Evolutionary conservation across 495 filamentous ascomycete genomes (phyloP).

Genomic region (Parathielavia hyrcaniae): DNA sequence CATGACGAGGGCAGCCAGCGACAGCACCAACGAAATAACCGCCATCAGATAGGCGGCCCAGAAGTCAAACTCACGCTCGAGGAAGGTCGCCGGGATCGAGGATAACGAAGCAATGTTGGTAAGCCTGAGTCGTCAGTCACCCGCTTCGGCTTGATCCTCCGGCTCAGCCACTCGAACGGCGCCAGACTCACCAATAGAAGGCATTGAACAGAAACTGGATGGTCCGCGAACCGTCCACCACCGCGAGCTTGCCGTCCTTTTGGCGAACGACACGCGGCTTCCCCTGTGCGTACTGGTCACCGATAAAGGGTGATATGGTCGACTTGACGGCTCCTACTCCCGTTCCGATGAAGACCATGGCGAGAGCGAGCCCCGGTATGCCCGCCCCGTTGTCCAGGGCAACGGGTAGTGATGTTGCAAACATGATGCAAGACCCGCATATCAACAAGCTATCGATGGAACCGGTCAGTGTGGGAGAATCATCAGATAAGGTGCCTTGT

Average conservation of each 20-base stretch:
- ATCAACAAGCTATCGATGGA: slow-evolving; percentile 31
- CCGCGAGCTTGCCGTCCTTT: slow-evolving; percentile 37
- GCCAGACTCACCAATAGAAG: slow-evolving; percentile 43
- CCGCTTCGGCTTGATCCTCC: background rate
- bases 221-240: slow-evolving; percentile 41
- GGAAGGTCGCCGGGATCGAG: slow-evolving; percentile 40
- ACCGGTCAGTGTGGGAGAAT: slow-evolving; percentile 24
- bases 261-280: slow-evolving; percentile 31
- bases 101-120: slow-evolving; percentile 47
- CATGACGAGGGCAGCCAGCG: slow-evolving; percentile 9
- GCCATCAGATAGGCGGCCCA: slow-evolving; percentile 45
- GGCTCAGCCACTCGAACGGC: background rate
- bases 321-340: slow-evolving; percentile 50
- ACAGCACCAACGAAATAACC: slow-evolving; percentile 33
- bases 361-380: slow-evolving; percentile 34
- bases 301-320: slow-evolving; percentile 45
- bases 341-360: slow-evolving; percentile 45
- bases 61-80: slow-evolving; percentile 45
- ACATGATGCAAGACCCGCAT: slow-evolving; percentile 44
- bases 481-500: background rate
- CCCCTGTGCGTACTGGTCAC: slow-evolving; percentile 42
- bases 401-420: slow-evolving; percentile 45
- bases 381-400: slow-evolving; percentile 45
- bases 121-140: slow-evolving; percentile 24
- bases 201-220: slow-evolving; percentile 47